Evolutionary conservation across 2,329 filamentous ascomycete species (phyloP), one percentile per base, ranked within the genome.

Genomic region (Botrytis fabae): DNA sequence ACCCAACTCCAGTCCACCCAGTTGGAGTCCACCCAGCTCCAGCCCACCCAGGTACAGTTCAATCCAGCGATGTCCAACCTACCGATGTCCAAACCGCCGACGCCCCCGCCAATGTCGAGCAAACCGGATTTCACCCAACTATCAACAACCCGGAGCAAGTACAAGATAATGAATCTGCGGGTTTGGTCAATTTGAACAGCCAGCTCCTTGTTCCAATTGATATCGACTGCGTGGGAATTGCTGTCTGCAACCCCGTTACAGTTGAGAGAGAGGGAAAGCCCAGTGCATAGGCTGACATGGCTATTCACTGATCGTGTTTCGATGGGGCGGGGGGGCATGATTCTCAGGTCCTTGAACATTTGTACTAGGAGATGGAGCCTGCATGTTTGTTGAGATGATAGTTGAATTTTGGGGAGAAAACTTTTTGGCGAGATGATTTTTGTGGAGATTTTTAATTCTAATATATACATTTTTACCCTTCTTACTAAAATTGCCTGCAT

Each of bases 231-330:
- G 28, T 66, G 1, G 63, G 63, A 18, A 38, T 66, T 18, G 63
- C 63, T 16, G 63, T 51, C 44, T 66, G 63, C 63, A 66, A 66
- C 16, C 63, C 63, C 1, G 28, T 46, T 66, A 35, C 63, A 35
- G 63, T 46, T 2, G 22, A 22, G 12, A 48, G 48, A 51, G 48
- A 51, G 48, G 25, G 48, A 51, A 63, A 35, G 22, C 18, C 7
- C 48, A 66, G 38, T 35, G 14, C 20, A 35, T 66, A 66, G 42
- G n/a, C 40, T 28, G 12, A 14, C 14, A 44, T 22, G 40, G 25
- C 12, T 20, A 44, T 44, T 2, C 16, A 61, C 22, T 61, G 32
- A 38, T 38, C 12, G 18, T 14, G 20, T 16, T 40, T 61, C 14
- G 32, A 6, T 7, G 59, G 9, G 9, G 10, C 1, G 28, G 28